A percentile compares a stretch with the other conserved stretches of the same genome.
phyloP scores from a whole-genome alignment of 768 basidiomycete genomes.

The Lanmaoa pseudosensibilis region DNA sequence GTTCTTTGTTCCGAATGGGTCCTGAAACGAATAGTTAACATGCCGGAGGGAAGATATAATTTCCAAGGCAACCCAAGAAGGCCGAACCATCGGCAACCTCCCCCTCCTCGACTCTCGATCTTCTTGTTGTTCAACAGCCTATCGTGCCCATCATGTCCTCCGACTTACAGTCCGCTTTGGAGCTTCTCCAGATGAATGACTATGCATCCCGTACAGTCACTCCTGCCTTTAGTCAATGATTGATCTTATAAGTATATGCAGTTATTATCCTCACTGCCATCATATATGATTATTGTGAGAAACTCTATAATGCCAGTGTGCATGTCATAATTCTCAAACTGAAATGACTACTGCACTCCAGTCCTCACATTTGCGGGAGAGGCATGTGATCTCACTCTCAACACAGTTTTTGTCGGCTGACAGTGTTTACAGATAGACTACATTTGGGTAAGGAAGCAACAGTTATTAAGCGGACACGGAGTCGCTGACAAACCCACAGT shows the following conservation, averaged over 20 bases:
- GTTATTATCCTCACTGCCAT: neutral
- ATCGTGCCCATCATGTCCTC: neutral
- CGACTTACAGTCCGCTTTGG: neutral
- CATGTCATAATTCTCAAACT: neutral
- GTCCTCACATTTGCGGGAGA: conserved; percentile 5
- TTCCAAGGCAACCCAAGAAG: neutral
- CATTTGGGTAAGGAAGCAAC: neutral
- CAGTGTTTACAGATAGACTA: neutral
- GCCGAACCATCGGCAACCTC: neutral
- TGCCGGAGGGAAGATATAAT: neutral
- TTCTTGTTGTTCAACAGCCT: neutral
- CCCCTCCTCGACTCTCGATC: no score
- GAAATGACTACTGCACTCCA: neutral
- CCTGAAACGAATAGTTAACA: no score
- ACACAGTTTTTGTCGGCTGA: neutral
- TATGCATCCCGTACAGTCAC: neutral
- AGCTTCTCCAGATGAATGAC: neutral
- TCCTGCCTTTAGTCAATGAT: neutral
- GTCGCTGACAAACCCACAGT: neutral
- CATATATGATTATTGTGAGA: no score
- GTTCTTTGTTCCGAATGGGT: no score
- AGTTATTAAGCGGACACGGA: neutral
- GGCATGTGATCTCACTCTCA: neutral
- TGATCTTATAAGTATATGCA: neutral
- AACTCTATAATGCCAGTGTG: neutral